Conservation (phyloP, 768 basidiomycete genomes). For the Mycena alexandri region DNA sequence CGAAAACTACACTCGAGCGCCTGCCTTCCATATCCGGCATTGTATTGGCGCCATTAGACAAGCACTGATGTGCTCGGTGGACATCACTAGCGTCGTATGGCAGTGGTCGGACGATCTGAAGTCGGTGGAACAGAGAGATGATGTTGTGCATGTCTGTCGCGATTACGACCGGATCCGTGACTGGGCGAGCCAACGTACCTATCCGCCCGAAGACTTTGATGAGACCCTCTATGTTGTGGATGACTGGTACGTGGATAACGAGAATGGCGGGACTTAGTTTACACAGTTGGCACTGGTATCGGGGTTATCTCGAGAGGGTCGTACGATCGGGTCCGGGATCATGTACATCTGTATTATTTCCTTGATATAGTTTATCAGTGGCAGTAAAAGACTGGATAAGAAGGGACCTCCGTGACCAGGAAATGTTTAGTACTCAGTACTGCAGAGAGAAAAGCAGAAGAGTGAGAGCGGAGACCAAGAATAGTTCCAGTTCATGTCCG, state of each 20-base stretch:
- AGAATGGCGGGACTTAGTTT: no score
- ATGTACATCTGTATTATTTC: no score
- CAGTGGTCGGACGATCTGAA: conserved; percentile 9
- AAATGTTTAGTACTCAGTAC: no score
- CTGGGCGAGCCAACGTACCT: conserved; percentile 2
- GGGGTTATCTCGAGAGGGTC: no score
- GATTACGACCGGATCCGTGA: conserved; percentile 12
- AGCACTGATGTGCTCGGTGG: conserved; percentile 41
- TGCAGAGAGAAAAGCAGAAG: background rate
- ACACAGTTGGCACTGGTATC: no score
- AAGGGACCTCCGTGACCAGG: no score
- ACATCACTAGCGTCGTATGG: conserved; percentile 39
- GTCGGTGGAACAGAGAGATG: conserved; percentile 4
- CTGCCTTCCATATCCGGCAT: conserved; percentile 23
- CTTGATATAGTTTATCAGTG: no score
- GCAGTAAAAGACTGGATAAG: no score
- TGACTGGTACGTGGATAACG: background rate
- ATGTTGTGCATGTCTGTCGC: background rate
- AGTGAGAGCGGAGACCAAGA: background rate
- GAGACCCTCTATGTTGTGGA: background rate
- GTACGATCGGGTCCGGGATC: no score
- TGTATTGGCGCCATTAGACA: conserved; percentile 43
- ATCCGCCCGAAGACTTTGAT: conserved; percentile 1
- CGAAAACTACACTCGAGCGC: conserved; percentile 36
- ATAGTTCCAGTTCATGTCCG: conserved; percentile 2